phyloP scores from a whole-genome alignment of 192 early-diverging fungal species.

The Backusella psychrophila region DNA sequence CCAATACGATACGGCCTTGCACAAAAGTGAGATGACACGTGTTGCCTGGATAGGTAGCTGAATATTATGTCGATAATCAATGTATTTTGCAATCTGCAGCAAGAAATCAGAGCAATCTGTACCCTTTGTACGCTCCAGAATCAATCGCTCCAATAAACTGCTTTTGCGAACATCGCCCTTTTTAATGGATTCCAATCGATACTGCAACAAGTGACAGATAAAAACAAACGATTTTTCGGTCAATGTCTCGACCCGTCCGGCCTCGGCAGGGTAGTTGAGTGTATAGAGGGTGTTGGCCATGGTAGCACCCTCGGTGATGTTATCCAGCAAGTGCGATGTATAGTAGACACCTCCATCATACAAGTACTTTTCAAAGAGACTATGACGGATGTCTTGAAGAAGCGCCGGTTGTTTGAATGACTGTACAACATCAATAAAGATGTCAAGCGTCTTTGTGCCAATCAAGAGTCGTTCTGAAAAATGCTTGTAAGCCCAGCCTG shows the following conservation, averaged over 20 bases:
- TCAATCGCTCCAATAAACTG: constrained; percentile 40
- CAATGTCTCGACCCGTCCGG: constrained; percentile 21
- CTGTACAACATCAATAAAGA: constrained; percentile 21
- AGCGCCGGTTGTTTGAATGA: constrained; percentile 9
- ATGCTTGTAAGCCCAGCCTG: constrained; percentile 27
- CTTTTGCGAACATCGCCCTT: neutral
- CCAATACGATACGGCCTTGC: constrained; percentile 34
- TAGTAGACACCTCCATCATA: constrained; percentile 49
- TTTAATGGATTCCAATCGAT: constrained; percentile 15
- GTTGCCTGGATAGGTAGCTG: constrained; percentile 37
- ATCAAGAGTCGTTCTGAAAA: constrained; percentile 27
- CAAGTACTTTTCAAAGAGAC: constrained; percentile 41
- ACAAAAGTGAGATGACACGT: constrained; percentile 45
- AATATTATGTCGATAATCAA: constrained; percentile 34
- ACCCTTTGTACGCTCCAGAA: constrained; percentile 42
- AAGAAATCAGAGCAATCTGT: constrained; percentile 39
- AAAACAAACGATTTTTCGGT: constrained; percentile 40
- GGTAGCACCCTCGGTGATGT: constrained; percentile 39
- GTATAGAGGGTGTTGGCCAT: constrained; percentile 33
- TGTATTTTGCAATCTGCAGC: constrained; percentile 32
- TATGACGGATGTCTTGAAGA: constrained; percentile 21
- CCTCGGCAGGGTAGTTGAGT: constrained; percentile 16
- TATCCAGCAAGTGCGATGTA: constrained; percentile 42
- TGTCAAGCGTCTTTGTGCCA: constrained; percentile 21
- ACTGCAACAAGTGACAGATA: constrained; percentile 36